A percentile compares a stretch with the other conserved stretches of the same genome.
These are phyloP conservation scores for Pinus albicaulis DNA, from an alignment of 75 land plant genomes.

Conservation along the genomic window DNA sequence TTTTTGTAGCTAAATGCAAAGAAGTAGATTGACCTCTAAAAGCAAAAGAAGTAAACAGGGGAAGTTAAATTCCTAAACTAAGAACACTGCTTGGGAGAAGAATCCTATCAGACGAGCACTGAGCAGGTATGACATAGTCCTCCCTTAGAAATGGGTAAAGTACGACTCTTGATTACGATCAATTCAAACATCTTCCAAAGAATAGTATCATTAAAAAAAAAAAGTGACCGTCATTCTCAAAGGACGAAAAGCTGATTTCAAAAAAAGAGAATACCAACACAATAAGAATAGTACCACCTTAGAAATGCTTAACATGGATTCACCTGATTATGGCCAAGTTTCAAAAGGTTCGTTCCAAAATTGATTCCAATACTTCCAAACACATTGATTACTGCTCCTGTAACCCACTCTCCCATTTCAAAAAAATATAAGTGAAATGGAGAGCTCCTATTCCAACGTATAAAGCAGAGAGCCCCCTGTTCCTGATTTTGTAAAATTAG, in stretches of 20 bases:
- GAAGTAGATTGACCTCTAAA: background rate
- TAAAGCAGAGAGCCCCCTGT: background rate
- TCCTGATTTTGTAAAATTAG: slow-evolving; percentile 1
- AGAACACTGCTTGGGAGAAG: background rate
- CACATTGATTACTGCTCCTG: slow-evolving; percentile 90
- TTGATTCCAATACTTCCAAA: slow-evolving; percentile 93
- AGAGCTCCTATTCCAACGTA: no score
- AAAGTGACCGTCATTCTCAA: background rate
- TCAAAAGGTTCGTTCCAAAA: slow-evolving; percentile 96
- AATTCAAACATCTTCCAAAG: background rate
- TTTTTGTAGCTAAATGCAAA: background rate
- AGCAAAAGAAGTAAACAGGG: background rate
- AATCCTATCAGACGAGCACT: background rate
- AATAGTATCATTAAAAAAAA: background rate
- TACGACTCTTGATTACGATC: background rate
- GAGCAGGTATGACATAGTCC: background rate
- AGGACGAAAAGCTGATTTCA: background rate
- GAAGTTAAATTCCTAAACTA: background rate
- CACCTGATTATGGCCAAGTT: slow-evolving; percentile 96
- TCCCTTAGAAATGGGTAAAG: background rate
- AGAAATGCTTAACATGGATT: background rate
- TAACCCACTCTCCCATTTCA: slow-evolving; percentile 92
- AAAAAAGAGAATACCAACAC: background rate
- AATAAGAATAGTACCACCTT: background rate
- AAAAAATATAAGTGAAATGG: background rate